These are phyloP conservation scores for Talaromyces islandicus DNA, from an alignment of 2,329 filamentous ascomycete genomes.

Conservation along the genomic window DNA sequence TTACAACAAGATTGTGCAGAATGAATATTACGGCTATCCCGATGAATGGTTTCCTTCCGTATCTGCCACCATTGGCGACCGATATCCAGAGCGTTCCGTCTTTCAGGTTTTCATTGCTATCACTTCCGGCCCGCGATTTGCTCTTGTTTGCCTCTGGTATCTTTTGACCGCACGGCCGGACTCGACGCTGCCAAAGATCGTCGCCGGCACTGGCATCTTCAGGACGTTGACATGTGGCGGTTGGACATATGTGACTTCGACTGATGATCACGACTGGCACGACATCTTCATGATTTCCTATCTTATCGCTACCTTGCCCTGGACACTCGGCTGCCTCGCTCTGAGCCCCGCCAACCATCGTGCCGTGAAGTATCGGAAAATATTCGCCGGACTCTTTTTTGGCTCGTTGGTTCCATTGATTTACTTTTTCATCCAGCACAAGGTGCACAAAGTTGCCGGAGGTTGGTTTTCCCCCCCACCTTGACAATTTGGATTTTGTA, in stretches of 20 bases:
- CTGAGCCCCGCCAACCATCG: constrained; percentile 77
- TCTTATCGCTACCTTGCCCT: constrained; percentile 85
- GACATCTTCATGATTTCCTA: constrained; percentile 99
- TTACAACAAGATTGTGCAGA: constrained; percentile 95
- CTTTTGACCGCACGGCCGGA: constrained; percentile 74
- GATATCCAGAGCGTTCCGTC: constrained; percentile 91
- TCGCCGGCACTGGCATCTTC: constrained; percentile 74
- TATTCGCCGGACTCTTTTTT: constrained; percentile 78
- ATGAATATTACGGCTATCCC: constrained; percentile 91
- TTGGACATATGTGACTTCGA: constrained; percentile 98
- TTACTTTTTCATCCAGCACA: constrained; percentile 98
- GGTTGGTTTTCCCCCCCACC: constrained; percentile 52
- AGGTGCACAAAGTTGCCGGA: constrained; percentile 87
- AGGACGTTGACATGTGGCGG: constrained; percentile 91
- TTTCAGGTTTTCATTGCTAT: constrained; percentile 98
- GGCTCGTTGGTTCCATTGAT: constrained; percentile 82
- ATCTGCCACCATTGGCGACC: constrained; percentile 92
- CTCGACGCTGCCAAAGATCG: constrained; percentile 70
- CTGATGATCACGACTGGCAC: constrained; percentile 97
- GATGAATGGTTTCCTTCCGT: constrained; percentile 97
- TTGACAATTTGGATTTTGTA: neutral
- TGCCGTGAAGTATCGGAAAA: constrained; percentile 84
- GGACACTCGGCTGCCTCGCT: constrained; percentile 85
- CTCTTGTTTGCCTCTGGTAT: constrained; percentile 87
- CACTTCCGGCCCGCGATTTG: constrained; percentile 88